Conservation (phyloP, 352 stramenopile genomes). For the Peronospora belbahrii region DNA sequence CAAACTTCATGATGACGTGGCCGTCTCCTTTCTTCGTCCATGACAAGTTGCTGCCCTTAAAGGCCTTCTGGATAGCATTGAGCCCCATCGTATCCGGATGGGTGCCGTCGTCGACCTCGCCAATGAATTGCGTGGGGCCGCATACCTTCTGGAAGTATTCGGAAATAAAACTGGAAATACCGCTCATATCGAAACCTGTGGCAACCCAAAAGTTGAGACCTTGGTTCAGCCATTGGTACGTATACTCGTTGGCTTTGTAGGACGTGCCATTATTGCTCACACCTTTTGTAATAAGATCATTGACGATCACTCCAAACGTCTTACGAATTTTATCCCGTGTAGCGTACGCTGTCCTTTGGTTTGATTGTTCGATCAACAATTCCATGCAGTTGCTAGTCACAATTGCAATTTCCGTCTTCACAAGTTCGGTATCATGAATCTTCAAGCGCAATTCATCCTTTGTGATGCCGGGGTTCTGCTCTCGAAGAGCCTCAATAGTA, state of each 20-base stretch:
- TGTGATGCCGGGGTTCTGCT: slow-evolving; percentile 15
- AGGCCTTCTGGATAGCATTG: slow-evolving; percentile 30
- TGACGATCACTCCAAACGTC: slow-evolving; percentile 40
- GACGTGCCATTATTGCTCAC: slow-evolving; percentile 30
- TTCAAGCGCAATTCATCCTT: slow-evolving; percentile 30
- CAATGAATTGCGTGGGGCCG: slow-evolving; percentile 30
- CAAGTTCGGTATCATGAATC: slow-evolving; percentile 34
- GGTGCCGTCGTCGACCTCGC: slow-evolving; percentile 36
- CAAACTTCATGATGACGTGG: slow-evolving; percentile 33
- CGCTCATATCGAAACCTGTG: slow-evolving; percentile 19
- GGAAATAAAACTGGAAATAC: slow-evolving; percentile 19
- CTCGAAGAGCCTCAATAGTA: slow-evolving; percentile 29
- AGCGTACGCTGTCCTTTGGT: slow-evolving; percentile 13
- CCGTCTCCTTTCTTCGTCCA: slow-evolving; percentile 41
- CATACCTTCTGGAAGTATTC: slow-evolving; percentile 31
- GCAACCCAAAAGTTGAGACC: slow-evolving; percentile 10
- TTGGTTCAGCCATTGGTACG: slow-evolving; percentile 25
- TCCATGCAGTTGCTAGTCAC: slow-evolving; percentile 40
- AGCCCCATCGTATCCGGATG: slow-evolving; percentile 34
- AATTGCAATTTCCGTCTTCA: slow-evolving; percentile 39
- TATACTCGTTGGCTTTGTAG: slow-evolving; percentile 21
- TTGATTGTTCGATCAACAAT: slow-evolving; percentile 20
- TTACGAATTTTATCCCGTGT: slow-evolving; percentile 43
- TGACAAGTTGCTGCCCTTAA: slow-evolving; percentile 27
- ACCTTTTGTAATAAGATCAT: slow-evolving; percentile 35